Conservation (phyloP, 495 filamentous ascomycete genomes). For the Podospora pseudoanserina region DNA sequence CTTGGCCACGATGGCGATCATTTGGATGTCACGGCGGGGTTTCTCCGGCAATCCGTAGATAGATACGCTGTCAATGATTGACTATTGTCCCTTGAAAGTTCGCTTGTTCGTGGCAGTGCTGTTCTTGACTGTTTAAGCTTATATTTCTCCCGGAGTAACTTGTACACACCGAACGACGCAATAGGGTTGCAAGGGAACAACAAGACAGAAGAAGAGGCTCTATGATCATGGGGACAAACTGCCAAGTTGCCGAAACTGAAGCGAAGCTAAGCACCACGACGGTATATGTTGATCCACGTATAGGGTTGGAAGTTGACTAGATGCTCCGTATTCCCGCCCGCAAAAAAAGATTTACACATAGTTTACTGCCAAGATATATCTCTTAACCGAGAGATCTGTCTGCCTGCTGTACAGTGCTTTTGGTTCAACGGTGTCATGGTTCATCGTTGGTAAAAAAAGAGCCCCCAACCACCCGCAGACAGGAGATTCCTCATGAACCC, state of each 20-base stretch:
- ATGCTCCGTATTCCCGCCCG: not conserved
- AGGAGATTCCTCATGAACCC: not conserved
- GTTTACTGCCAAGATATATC: not conserved
- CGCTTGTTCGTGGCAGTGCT: slow-evolving; percentile 7
- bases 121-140: slow-evolving; percentile 6
- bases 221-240: not conserved
- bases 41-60: not conserved
- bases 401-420: not conserved
- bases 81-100: not conserved
- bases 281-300: not conserved
- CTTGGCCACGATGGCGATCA: not conserved
- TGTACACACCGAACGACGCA: not conserved
- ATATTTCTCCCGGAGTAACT: not conserved
- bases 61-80: not conserved
- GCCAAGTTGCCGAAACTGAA: not conserved
- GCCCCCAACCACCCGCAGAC: not conserved
- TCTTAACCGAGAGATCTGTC: not conserved
- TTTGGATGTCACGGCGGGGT: not conserved
- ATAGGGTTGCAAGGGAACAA: not conserved
- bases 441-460: not conserved
- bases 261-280: not conserved
- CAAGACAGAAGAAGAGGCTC: not conserved
- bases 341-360: not conserved
- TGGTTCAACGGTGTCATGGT: not conserved
- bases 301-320: not conserved